Percentiles rank a stretch among this genome's conserved stretches.
phyloP scores from a whole-genome alignment of 2,329 filamentous ascomycete species.

The Neophaeococcomyces aloes region DNA sequence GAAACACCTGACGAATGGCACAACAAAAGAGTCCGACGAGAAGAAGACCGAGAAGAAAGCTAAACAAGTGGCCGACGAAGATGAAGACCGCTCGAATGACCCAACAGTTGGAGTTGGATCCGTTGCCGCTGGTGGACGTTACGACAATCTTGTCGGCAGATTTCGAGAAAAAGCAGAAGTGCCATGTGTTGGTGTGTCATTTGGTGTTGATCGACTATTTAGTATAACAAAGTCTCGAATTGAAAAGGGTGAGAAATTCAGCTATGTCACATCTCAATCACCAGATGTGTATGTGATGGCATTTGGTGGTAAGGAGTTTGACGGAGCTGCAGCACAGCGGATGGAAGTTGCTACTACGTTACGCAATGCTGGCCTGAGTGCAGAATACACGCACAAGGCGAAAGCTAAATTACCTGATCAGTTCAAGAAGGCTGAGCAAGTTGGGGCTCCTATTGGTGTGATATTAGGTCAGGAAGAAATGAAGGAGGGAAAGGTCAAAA shows the following conservation, averaged over 20 bases:
- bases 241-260: slow-evolving; percentile 48
- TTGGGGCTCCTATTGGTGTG: slow-evolving; percentile 71
- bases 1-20: slow-evolving; percentile 26
- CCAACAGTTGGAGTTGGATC: slow-evolving; percentile 76
- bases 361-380: slow-evolving; percentile 83
- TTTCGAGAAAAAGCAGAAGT: slow-evolving; percentile 77
- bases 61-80: slow-evolving; percentile 44
- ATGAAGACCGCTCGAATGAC: slow-evolving; percentile 64
- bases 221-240: slow-evolving; percentile 74
- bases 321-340: slow-evolving; percentile 68
- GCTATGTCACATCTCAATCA: slow-evolving; percentile 26
- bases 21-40: slow-evolving; percentile 26
- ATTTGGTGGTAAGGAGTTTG: slow-evolving; percentile 77
- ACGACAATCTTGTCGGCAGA: slow-evolving; percentile 90
- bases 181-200: slow-evolving; percentile 84
- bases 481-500: slow-evolving; percentile 67
- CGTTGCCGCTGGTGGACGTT: slow-evolving; percentile 79
- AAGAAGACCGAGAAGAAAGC: slow-evolving; percentile 42
- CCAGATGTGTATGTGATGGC: slow-evolving; percentile 94
- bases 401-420: slow-evolving; percentile 75
- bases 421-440: slow-evolving; percentile 79
- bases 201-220: slow-evolving; percentile 92
- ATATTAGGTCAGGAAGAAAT: slow-evolving; percentile 89
- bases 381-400: slow-evolving; percentile 74
- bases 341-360: slow-evolving; percentile 67